These are phyloP conservation scores for Pythium monospermum DNA, from an alignment of 352 stramenopile genomes.

Conservation along the genomic window DNA sequence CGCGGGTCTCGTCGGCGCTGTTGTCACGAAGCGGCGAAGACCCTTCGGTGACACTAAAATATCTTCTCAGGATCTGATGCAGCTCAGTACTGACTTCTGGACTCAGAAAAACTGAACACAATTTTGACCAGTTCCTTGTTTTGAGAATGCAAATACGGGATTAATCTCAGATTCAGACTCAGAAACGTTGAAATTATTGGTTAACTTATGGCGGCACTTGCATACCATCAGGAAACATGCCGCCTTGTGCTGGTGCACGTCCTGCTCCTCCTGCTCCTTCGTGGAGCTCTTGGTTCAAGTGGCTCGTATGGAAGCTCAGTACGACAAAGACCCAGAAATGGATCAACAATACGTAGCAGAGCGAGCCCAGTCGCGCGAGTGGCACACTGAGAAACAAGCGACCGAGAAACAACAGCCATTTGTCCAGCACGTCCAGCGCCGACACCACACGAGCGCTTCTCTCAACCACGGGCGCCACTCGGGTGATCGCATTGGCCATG, in stretches of 20 bases:
- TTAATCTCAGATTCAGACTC: neutral
- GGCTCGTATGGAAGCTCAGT: constrained; percentile 84
- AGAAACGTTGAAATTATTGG: constrained; percentile 1
- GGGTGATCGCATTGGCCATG: constrained; percentile 59
- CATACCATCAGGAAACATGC: constrained; percentile 22
- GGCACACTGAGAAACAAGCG: constrained; percentile 73
- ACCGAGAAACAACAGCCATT: constrained; percentile 71
- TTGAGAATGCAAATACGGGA: neutral
- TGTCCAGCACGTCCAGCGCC: constrained; percentile 59
- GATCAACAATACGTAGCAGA: constrained; percentile 77
- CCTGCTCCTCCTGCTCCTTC: constrained; percentile 21
- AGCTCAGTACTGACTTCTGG: neutral
- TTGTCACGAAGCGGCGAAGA: too few species aligned
- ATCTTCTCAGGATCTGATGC: too few species aligned
- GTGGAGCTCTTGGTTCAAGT: constrained; percentile 75
- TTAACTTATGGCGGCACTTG: constrained; percentile 27
- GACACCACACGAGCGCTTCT: constrained; percentile 62
- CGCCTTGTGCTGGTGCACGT: constrained; percentile 21
- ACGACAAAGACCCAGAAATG: constrained; percentile 86
- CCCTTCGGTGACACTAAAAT: neutral
- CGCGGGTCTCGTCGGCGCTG: too few species aligned
- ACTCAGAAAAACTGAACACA: too few species aligned
- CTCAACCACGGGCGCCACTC: constrained; percentile 63
- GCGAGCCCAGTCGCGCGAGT: constrained; percentile 61
- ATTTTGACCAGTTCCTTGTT: neutral